phyloP scores from a whole-genome alignment of 441 rosid genomes.

The Sinapis alba region DNA sequence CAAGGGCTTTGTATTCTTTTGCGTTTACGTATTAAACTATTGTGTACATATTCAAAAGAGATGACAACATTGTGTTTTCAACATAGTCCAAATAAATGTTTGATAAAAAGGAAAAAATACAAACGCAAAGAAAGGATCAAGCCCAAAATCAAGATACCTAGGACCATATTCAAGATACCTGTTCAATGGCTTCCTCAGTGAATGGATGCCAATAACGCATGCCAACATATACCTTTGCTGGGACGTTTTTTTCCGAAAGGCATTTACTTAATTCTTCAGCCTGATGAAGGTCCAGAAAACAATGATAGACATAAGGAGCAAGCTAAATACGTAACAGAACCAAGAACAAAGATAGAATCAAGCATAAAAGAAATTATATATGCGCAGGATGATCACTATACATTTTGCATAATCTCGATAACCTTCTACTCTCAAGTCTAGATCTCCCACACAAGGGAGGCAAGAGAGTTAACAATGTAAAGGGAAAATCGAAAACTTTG shows the following conservation, averaged over 20 bases:
- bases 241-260: conserved; percentile 82
- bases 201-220: conserved; percentile 99
- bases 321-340: neutral
- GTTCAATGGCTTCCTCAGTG: conserved; percentile 98
- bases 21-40: neutral
- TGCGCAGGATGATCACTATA: neutral
- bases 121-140: conserved; percentile 5
- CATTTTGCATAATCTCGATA: neutral
- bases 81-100: neutral
- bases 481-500: neutral
- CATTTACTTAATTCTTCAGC: conserved; percentile 87
- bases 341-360: neutral
- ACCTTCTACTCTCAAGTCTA: neutral
- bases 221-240: conserved; percentile 93
- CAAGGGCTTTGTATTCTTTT: neutral
- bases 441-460: conserved; percentile 1
- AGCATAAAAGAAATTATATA: neutral
- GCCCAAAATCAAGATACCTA: neutral
- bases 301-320: neutral
- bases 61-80: neutral
- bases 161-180: conserved; percentile 49
- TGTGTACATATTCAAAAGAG: neutral
- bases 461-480: neutral
- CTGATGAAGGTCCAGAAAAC: conserved; percentile 43
- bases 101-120: neutral